Conservation (phyloP, 2,329 filamentous ascomycete species). For the Alternaria triticimaculans region DNA sequence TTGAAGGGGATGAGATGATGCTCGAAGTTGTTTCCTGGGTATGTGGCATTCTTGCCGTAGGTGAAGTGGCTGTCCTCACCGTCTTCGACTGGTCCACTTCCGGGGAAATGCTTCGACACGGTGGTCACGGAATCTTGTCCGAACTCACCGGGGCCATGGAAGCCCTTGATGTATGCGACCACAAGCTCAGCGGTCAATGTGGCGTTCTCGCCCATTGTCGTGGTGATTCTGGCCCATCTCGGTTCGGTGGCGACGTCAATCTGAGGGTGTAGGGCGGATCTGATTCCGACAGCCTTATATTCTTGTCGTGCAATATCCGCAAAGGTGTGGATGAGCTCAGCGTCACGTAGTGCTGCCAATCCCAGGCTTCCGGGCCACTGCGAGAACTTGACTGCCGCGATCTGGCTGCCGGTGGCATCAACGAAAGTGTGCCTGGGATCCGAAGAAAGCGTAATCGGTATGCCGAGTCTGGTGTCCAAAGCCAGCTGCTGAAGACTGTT, state of each 20-base stretch:
- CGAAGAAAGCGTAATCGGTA: constrained; percentile 57
- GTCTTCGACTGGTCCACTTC: constrained; percentile 57
- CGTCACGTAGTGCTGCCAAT: constrained; percentile 57
- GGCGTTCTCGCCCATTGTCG: constrained; percentile 60
- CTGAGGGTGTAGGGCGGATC: constrained; percentile 58
- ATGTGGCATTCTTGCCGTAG: constrained; percentile 60
- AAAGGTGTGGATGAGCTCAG: constrained; percentile 54
- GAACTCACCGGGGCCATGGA: constrained; percentile 54
- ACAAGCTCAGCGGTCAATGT: constrained; percentile 48
- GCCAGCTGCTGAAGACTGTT: constrained; percentile 54
- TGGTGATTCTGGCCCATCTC: constrained; percentile 57
- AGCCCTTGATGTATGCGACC: constrained; percentile 57
- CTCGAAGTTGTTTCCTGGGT: constrained; percentile 59
- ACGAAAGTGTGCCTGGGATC: constrained; percentile 58
- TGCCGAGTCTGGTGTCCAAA: constrained; percentile 56
- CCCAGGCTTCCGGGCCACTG: constrained; percentile 62
- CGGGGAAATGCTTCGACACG: constrained; percentile 63
- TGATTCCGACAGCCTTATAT: constrained; percentile 53
- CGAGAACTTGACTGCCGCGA: constrained; percentile 54
- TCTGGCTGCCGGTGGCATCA: constrained; percentile 53
- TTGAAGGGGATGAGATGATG: constrained; percentile 60
- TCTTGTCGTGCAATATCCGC: constrained; percentile 60
- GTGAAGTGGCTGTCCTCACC: constrained; percentile 62
- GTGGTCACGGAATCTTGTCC: constrained; percentile 55
- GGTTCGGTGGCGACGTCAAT: constrained; percentile 61